Evolutionary conservation across 2,329 filamentous ascomycete species (phyloP).

Genomic region (Emericellopsis atlantica): DNA sequence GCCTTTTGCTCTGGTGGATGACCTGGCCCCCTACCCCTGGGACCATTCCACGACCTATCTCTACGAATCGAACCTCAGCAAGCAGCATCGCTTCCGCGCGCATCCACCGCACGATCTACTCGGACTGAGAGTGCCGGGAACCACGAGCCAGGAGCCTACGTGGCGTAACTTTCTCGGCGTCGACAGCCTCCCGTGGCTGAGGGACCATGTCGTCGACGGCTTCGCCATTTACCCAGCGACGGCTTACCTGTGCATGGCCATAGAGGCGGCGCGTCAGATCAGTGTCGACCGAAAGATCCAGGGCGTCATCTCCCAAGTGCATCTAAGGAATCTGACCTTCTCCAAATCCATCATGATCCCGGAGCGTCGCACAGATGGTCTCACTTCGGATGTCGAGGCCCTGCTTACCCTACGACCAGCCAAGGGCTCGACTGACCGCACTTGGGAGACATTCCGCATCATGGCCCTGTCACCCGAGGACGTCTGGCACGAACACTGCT

Average conservation of each 20-base stretch:
- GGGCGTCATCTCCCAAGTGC: constrained; percentile 1
- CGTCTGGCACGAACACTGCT: constrained; percentile 2
- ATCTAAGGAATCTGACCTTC: not conserved
- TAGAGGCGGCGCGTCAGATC: constrained; percentile 12
- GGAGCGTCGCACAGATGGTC: not conserved
- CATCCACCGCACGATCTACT: constrained; percentile 29
- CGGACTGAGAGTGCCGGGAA: constrained; percentile 25
- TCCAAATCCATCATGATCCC: not conserved
- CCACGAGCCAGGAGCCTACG: constrained; percentile 22
- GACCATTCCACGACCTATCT: constrained; percentile 20
- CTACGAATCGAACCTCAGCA: constrained; percentile 15
- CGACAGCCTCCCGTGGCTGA: constrained; percentile 19
- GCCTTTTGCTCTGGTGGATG: constrained; percentile 6
- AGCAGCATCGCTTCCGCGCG: constrained; percentile 14
- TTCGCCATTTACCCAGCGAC: constrained; percentile 16
- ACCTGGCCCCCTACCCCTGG: constrained; percentile 23
- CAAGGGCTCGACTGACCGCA: not conserved
- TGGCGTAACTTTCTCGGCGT: constrained; percentile 11
- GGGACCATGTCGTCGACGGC: constrained; percentile 20
- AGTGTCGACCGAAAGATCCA: not conserved
- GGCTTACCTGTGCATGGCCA: constrained; percentile 10
- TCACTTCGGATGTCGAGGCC: not conserved
- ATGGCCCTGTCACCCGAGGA: not conserved
- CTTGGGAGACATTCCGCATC: not conserved
- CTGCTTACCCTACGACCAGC: not conserved